Conservation (phyloP, 108 stramenopile species). For the Pseudonitzschia multiseries region DNA sequence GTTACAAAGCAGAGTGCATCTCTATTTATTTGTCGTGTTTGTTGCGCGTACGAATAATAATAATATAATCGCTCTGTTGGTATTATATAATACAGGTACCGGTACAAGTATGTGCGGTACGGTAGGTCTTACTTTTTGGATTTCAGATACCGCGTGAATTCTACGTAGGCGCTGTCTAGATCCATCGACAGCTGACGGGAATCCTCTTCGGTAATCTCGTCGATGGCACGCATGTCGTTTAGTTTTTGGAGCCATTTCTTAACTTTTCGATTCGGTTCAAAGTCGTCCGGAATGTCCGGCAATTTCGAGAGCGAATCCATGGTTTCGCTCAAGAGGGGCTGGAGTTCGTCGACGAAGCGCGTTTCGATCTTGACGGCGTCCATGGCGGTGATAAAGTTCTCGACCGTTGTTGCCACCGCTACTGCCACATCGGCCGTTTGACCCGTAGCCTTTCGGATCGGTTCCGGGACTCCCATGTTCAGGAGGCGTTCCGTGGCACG, state of each 20-base stretch:
- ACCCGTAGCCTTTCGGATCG: constrained; percentile 55
- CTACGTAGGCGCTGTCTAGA: constrained; percentile 85
- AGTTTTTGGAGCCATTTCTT: constrained; percentile 90
- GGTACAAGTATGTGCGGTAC: too few relatives aligned
- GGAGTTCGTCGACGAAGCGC: constrained; percentile 95
- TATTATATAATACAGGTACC: too few relatives aligned
- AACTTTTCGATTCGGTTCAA: constrained; percentile 86
- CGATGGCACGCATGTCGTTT: constrained; percentile 92
- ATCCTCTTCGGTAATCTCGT: constrained; percentile 92
- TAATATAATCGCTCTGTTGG: too few relatives aligned
- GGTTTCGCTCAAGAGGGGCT: constrained; percentile 91
- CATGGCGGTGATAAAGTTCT: constrained; percentile 97
- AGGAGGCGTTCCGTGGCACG: constrained; percentile 90
- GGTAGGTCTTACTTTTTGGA: not conserved
- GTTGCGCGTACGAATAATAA: too few relatives aligned
- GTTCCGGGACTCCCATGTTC: constrained; percentile 90
- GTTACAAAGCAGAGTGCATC: too few relatives aligned
- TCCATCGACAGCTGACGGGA: constrained; percentile 90
- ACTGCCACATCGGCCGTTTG: constrained; percentile 59
- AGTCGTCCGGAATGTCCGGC: constrained; percentile 86
- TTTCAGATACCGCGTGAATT: constrained; percentile 82
- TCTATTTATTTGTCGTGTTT: too few relatives aligned
- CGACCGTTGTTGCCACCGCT: constrained; percentile 87
- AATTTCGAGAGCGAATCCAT: constrained; percentile 82
- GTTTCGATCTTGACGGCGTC: constrained; percentile 95